Conservation (phyloP, 2,329 filamentous ascomycete genomes). For the Epichloe aotearoae region DNA sequence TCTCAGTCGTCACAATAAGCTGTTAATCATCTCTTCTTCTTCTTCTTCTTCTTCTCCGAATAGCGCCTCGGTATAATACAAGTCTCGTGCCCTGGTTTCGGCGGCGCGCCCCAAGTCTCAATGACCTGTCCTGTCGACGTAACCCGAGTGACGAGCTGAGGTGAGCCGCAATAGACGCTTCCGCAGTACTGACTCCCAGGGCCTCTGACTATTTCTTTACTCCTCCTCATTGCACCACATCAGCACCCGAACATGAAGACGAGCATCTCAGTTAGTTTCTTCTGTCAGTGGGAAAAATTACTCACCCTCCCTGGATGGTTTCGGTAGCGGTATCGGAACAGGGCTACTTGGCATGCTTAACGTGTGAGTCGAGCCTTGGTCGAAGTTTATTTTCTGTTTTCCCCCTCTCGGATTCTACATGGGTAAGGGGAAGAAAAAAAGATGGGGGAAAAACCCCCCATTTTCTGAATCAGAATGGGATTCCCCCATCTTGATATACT, state of each 20-base stretch:
- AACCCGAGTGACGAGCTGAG: constrained; percentile 2
- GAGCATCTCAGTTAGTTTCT: not conserved
- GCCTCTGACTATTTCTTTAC: not conserved
- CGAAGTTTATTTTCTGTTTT: not conserved
- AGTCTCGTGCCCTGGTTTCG: constrained; percentile 4
- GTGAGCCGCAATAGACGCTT: constrained; percentile 7
- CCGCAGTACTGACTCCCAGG: constrained; percentile 7
- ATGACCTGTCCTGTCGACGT: constrained; percentile 3
- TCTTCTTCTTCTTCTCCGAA: not conserved
- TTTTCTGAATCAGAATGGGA: not conserved
- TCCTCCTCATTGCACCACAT: not conserved
- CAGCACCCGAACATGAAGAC: not conserved
- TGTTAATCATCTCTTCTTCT: not conserved
- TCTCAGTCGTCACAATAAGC: no score
- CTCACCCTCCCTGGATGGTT: constrained; percentile 1
- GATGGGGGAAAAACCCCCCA: not conserved
- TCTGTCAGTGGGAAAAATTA: not conserved
- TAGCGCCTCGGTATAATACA: not conserved
- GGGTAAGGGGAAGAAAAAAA: not conserved
- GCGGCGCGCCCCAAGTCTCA: constrained; percentile 6
- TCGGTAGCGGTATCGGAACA: constrained; percentile 3
- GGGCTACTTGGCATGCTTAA: constrained; percentile 3
- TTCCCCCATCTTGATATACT: not conserved
- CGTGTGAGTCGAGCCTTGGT: not conserved
- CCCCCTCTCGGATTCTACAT: not conserved